Percentiles rank a stretch among this genome's conserved stretches.
phyloP scores from a whole-genome alignment of 495 filamentous ascomycete genomes.

The Cercophora samala region DNA sequence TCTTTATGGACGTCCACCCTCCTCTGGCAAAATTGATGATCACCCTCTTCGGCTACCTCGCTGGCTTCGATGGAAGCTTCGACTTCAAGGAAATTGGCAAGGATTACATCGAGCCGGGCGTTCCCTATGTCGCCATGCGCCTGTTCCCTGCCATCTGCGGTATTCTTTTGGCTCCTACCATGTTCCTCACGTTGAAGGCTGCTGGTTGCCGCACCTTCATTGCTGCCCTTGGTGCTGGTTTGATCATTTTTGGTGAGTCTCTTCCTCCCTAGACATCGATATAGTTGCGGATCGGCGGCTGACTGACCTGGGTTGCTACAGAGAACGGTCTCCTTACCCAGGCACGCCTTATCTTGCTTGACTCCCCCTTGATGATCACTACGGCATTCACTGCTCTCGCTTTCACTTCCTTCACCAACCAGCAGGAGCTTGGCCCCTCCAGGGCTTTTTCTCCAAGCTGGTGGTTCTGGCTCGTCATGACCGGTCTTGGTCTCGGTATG shows the following conservation, averaged over 20 bases:
- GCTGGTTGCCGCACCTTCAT: conserved; percentile 82
- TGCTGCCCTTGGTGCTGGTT: conserved; percentile 72
- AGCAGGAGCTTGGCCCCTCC: conserved; percentile 86
- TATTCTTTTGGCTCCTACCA: conserved; percentile 79
- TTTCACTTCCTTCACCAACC: conserved; percentile 92
- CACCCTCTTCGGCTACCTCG: conserved; percentile 90
- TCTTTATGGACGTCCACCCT: conserved; percentile 99
- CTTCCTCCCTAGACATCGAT: not conserved
- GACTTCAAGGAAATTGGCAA: conserved; percentile 99
- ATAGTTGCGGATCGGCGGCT: conserved; percentile 3
- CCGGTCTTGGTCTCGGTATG: conserved; percentile 81
- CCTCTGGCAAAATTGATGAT: conserved; percentile 96
- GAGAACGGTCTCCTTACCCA: conserved; percentile 95
- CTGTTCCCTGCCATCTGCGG: conserved; percentile 86
- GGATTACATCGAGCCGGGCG: conserved; percentile 90
- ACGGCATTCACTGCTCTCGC: conserved; percentile 88
- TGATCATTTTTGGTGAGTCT: conserved; percentile 81
- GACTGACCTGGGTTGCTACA: conserved; percentile 35
- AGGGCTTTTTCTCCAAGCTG: conserved; percentile 83
- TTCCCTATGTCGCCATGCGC: conserved; percentile 97
- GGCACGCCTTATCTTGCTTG: conserved; percentile 89
- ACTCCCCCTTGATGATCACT: conserved; percentile 90
- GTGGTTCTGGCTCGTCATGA: conserved; percentile 97
- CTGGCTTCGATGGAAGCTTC: conserved; percentile 91
- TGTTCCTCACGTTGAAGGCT: conserved; percentile 92